Evolutionary conservation across 2,329 filamentous ascomycete species (phyloP).

Genomic region (Trichoderma semiorbis): DNA sequence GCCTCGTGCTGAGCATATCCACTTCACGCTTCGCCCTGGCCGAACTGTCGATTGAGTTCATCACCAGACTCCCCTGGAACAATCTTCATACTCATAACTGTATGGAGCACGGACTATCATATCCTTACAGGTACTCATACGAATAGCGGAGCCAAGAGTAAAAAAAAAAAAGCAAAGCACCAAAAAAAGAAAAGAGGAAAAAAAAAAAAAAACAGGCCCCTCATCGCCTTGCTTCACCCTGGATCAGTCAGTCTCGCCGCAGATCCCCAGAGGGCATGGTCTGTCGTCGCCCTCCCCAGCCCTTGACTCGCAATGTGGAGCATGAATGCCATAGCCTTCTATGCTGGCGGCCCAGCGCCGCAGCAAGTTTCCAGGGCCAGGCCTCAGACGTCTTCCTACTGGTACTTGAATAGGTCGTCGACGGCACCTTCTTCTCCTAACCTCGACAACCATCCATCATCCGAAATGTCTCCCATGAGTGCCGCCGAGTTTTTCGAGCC

Average conservation of each 20-base stretch:
- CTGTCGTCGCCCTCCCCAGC: slow-evolving; percentile 29
- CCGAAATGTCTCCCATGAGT: slow-evolving; percentile 15
- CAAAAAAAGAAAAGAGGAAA: background rate
- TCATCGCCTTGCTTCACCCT: slow-evolving; percentile 18
- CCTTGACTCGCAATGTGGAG: slow-evolving; percentile 27
- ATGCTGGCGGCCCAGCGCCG: slow-evolving; percentile 8
- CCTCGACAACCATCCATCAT: background rate
- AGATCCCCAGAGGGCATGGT: slow-evolving; percentile 30
- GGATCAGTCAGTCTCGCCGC: slow-evolving; percentile 23
- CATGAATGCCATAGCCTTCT: slow-evolving; percentile 20
- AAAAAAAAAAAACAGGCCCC: background rate
- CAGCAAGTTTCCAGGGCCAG: background rate
- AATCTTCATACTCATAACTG: background rate
- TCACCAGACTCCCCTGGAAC: slow-evolving; percentile 1
- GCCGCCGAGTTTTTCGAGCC: slow-evolving; percentile 49
- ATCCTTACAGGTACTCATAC: slow-evolving; percentile 15
- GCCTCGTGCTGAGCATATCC: slow-evolving; percentile 13
- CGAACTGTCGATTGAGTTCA: slow-evolving; percentile 7
- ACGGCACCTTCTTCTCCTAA: slow-evolving; percentile 55
- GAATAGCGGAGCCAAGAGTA: slow-evolving; percentile 14
- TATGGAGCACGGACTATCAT: slow-evolving; percentile 10
- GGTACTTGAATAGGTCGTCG: slow-evolving; percentile 57
- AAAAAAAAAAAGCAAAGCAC: background rate
- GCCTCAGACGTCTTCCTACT: background rate
- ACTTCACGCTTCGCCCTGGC: slow-evolving; percentile 16